Evolutionary conservation across 257 asterid species (phyloP).

Genomic region (Solanum sitiens): DNA sequence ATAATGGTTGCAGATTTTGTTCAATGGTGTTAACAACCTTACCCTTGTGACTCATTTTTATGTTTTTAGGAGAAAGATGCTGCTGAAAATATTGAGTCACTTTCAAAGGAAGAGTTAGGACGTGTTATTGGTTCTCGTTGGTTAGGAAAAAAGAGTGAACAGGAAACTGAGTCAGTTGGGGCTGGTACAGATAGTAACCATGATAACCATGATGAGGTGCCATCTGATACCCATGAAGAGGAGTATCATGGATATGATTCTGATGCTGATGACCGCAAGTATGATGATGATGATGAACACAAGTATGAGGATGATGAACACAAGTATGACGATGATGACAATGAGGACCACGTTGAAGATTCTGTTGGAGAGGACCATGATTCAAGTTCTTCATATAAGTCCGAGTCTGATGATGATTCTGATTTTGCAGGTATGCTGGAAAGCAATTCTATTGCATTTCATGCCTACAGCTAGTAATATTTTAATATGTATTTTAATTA

Average conservation of each 20-base stretch:
- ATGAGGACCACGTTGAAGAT: slow-evolving; percentile 48
- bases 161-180: slow-evolving; percentile 36
- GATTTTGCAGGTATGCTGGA: slow-evolving; percentile 51
- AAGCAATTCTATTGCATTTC: not conserved
- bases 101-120: slow-evolving; percentile 90
- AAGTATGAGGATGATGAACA: slow-evolving; percentile 38
- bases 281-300: slow-evolving; percentile 44
- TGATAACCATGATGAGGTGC: slow-evolving; percentile 32
- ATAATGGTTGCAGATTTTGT: not conserved
- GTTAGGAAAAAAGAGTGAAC: slow-evolving; percentile 66
- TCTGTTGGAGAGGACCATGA: slow-evolving; percentile 45
- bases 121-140: slow-evolving; percentile 91
- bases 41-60: not conserved
- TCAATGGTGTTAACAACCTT: not conserved
- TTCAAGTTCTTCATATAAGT: slow-evolving; percentile 45
- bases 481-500: slow-evolving; percentile 17
- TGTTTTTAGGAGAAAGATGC: slow-evolving; percentile 44
- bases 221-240: slow-evolving; percentile 34
- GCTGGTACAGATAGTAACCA: slow-evolving; percentile 31
- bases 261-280: slow-evolving; percentile 43
- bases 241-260: slow-evolving; percentile 57
- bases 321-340: slow-evolving; percentile 37
- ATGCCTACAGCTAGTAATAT: not conserved
- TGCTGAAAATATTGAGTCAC: slow-evolving; percentile 41
- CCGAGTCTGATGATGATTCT: slow-evolving; percentile 68